These are phyloP conservation scores for Candida saitoana DNA, from an alignment of 805 yeast genomes.

Conservation along the genomic window DNA sequence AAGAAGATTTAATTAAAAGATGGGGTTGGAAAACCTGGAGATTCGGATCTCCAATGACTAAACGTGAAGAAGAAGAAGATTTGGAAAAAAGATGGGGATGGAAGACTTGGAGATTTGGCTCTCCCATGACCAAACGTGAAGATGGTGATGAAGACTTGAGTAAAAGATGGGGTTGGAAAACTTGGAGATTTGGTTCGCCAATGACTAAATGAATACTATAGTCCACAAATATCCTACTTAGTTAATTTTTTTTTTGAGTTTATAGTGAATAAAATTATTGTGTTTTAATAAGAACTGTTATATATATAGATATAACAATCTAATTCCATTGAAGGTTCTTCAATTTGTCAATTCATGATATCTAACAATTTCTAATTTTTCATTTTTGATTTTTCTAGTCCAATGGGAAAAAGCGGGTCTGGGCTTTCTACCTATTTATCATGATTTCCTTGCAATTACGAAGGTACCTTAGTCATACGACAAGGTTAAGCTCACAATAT, in stretches of 20 bases:
- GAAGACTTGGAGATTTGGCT: constrained; percentile 4
- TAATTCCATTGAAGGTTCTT: too few species aligned
- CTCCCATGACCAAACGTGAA: constrained; percentile 3
- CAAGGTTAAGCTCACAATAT: not conserved
- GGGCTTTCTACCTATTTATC: too few species aligned
- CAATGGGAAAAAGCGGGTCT: too few species aligned
- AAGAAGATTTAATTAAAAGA: constrained; percentile 1
- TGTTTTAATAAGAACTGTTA: too few species aligned
- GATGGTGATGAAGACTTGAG: constrained; percentile 3
- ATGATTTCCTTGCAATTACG: not conserved
- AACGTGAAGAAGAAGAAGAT: constrained; percentile 1
- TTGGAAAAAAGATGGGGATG: constrained; percentile 4
- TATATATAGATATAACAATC: too few species aligned
- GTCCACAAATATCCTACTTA: too few species aligned
- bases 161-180: constrained; percentile 5
- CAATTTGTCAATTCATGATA: too few species aligned
- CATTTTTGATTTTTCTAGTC: too few species aligned
- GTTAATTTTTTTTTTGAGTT: too few species aligned
- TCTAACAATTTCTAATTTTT: too few species aligned
- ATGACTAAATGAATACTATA: not conserved
- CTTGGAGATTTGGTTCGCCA: constrained; percentile 5
- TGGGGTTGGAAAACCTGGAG: constrained; percentile 3
- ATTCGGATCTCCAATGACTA: constrained; percentile 1
- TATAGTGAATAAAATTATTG: too few species aligned
- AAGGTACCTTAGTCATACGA: not conserved